Conservation (phyloP, 805 yeast species). For the Wickerhamiella vanderwaltii region DNA sequence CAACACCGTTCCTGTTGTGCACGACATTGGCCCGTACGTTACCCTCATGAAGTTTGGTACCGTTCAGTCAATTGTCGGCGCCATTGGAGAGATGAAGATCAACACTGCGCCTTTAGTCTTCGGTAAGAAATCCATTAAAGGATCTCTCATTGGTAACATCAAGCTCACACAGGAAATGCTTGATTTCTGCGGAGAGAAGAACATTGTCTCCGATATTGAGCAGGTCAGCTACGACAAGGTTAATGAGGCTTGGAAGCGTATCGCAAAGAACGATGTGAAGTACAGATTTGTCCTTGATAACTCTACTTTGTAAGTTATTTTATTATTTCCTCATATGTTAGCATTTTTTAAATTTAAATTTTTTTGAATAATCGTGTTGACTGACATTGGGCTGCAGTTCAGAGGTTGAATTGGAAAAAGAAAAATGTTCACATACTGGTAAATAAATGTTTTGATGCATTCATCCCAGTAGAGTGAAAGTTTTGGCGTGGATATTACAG, state of each 20-base stretch:
- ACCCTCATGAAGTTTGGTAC: constrained; percentile 45
- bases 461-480: no score
- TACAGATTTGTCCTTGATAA: constrained; percentile 18
- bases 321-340: no score
- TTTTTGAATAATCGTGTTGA: no score
- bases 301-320: no score
- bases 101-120: constrained; percentile 38
- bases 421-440: no score
- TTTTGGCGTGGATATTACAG: no score
- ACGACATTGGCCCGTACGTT: constrained; percentile 40
- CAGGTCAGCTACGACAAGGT: constrained; percentile 34
- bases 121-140: constrained; percentile 28
- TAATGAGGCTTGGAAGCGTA: constrained; percentile 15
- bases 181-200: constrained; percentile 45
- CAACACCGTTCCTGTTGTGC: constrained; percentile 39
- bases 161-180: constrained; percentile 55
- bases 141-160: constrained; percentile 52
- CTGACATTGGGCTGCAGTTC: no score
- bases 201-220: constrained; percentile 55
- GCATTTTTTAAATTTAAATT: no score
- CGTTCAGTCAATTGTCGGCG: constrained; percentile 50
- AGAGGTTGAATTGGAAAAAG: no score
- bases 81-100: constrained; percentile 34
- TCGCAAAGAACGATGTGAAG: constrained; percentile 13
- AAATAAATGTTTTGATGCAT: no score